These are phyloP conservation scores for Yarrowia sp. DNA, from an alignment of 805 yeast species.

Conservation along the genomic window DNA sequence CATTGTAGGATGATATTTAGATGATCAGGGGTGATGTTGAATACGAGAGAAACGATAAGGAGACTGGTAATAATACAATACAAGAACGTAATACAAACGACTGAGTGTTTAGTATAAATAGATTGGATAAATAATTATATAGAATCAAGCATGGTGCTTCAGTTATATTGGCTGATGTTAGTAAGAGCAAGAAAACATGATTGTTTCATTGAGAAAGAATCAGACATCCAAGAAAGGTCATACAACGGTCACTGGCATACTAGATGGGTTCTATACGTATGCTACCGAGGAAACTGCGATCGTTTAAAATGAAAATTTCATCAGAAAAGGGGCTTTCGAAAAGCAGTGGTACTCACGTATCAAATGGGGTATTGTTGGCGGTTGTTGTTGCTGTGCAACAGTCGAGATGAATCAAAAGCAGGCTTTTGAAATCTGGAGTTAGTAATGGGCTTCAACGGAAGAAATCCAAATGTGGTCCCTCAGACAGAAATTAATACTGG, in stretches of 20 bases:
- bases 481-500: conserved; percentile 51
- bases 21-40: too few species aligned
- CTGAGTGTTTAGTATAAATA: neutral
- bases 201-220: conserved; percentile 41
- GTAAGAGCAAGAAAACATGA: neutral
- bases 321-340: conserved; percentile 19
- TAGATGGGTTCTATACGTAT: conserved; percentile 51
- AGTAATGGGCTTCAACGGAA: conserved; percentile 2
- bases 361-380: conserved; percentile 1
- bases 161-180: conserved; percentile 19
- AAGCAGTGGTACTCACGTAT: conserved; percentile 33
- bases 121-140: conserved; percentile 8
- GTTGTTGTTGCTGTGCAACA: neutral
- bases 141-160: neutral
- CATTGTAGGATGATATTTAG: neutral
- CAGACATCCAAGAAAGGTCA: conserved; percentile 56
- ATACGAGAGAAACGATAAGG: too few species aligned
- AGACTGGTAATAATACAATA: too few species aligned
- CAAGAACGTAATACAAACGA: too few species aligned
- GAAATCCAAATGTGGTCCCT: conserved; percentile 35
- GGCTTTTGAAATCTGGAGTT: conserved; percentile 37
- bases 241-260: conserved; percentile 54
- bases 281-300: conserved; percentile 58
- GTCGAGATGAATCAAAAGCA: neutral
- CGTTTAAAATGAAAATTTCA: conserved; percentile 46